Base-by-base conservation (phyloP, 2,329 filamentous ascomycete genomes). In the Aspergillus sojae region DNA sequence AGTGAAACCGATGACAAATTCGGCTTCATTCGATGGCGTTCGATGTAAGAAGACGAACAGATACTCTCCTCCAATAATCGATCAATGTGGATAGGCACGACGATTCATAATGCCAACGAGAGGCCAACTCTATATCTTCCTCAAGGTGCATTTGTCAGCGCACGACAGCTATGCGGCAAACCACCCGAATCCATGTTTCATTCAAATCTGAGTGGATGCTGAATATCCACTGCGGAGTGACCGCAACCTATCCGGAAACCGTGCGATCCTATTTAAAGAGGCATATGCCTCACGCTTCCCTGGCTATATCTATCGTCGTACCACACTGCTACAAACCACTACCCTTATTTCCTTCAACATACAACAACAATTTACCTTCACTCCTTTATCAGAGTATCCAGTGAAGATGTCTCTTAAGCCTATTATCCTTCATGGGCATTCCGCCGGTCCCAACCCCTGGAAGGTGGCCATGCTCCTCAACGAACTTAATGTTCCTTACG, bases 401-500 rank as follows among this genome's bases (percentile, higher is more conserved):
- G 32, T 16, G 10, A 64, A 16, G 16, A 69, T 67, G 67, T 68
- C 69, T 54, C 67, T 67, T 61, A 67, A 67, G 45, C 50, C 63
- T 53, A 60, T 67, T 61, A 62, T 54, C 58, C 62, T 69, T 46
- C 69, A 67, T 54, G 63, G 63, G 54, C 68, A 72, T 50, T 45
- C 55, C n/a, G 34, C 30, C 21, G 71, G 70, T 28, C 72, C 74
- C 41, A 75, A 75, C 56, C 73, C 74, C 16, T 71, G 69, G 65
- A 75, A 75, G 62, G 70, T 76, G 45, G 71, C 64, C 41, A 70
- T 74, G 50, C 56, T 76, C 55, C 67, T 78, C 32, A 66, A 75
- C 32, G 71, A 76, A 32, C 74, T 79, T 10, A 58, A 64, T 10
- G 11, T 79, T 6, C 75, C 76, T 3, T 77, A 72, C 56, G 71